Conservation (phyloP, 257 asterid genomes). For the Jasminum sambac region DNA sequence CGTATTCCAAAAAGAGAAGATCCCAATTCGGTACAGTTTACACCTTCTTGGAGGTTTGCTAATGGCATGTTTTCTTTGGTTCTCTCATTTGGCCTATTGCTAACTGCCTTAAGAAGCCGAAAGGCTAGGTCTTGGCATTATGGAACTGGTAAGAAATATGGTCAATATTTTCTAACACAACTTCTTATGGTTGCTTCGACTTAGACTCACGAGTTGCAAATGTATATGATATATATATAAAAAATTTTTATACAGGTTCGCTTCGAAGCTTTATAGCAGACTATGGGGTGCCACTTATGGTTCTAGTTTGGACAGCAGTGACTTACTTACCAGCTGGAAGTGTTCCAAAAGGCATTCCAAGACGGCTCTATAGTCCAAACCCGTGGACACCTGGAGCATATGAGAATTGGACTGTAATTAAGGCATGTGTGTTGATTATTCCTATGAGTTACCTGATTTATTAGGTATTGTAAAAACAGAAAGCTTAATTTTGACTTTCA, state of each 20-base stretch:
- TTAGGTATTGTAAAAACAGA: conserved; percentile 2
- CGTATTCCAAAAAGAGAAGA: conserved; percentile 68
- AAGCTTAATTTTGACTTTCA: conserved; percentile 11
- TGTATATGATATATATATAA: not conserved
- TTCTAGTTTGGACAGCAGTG: conserved; percentile 79
- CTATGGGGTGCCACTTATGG: conserved; percentile 96
- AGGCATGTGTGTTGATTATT: conserved; percentile 44
- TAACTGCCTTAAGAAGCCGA: conserved; percentile 76
- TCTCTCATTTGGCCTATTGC: conserved; percentile 70
- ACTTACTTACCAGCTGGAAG: conserved; percentile 71
- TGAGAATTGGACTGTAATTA: conserved; percentile 84
- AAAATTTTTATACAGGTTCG: conserved; percentile 56
- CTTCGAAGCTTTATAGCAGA: conserved; percentile 86
- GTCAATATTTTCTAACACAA: not conserved
- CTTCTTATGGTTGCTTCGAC: not conserved
- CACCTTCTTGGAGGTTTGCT: conserved; percentile 86
- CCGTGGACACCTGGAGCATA: conserved; percentile 97
- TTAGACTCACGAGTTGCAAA: not conserved
- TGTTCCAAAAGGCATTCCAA: conserved; percentile 85
- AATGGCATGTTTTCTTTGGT: conserved; percentile 89
- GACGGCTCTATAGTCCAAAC: conserved; percentile 91
- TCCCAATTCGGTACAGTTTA: conserved; percentile 38
- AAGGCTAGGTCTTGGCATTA: conserved; percentile 92
- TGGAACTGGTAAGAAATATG: conserved; percentile 60
- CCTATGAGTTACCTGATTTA: not conserved